These are phyloP conservation scores for Plantago major DNA, from an alignment of 257 asterid species.

Conservation along the genomic window DNA sequence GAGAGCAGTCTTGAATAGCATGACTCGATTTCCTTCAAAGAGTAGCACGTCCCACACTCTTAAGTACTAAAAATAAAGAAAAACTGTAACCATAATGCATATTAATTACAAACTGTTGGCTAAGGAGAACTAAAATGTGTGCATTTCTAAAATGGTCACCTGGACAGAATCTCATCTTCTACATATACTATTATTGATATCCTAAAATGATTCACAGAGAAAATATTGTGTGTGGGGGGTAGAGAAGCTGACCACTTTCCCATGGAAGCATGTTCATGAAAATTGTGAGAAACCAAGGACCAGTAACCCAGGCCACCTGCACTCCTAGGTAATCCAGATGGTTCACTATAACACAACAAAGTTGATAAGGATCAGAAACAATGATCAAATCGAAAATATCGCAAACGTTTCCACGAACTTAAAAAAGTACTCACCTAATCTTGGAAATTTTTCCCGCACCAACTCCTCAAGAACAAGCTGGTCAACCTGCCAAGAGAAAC, in stretches of 20 bases:
- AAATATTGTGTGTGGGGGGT: conserved; percentile 15
- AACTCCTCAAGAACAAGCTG: conserved; percentile 95
- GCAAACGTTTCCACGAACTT: conserved; percentile 13
- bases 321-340: conserved; percentile 97
- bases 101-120: neutral
- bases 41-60: conserved; percentile 97
- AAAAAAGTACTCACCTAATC: conserved; percentile 52
- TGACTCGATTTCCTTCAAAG: conserved; percentile 85
- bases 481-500: conserved; percentile 63
- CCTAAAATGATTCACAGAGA: neutral
- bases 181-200: neutral
- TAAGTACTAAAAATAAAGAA: conserved; percentile 60
- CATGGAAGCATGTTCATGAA: conserved; percentile 98
- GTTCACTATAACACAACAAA: conserved; percentile 53
- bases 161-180: conserved; percentile 11
- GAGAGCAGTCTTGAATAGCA: conserved; percentile 88
- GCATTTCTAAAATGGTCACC: conserved; percentile 6
- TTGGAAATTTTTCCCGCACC: conserved; percentile 85
- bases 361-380: conserved; percentile 25
- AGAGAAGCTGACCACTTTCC: conserved; percentile 90
- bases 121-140: conserved; percentile 12
- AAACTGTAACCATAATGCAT: too few species aligned
- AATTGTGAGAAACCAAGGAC: conserved; percentile 92
- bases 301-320: conserved; percentile 94
- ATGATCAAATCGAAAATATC: neutral